Percentiles rank a stretch among this genome's conserved stretches.
Conservation (phyloP, 768 basidiomycete species). For the Boletus sensibilis region DNA sequence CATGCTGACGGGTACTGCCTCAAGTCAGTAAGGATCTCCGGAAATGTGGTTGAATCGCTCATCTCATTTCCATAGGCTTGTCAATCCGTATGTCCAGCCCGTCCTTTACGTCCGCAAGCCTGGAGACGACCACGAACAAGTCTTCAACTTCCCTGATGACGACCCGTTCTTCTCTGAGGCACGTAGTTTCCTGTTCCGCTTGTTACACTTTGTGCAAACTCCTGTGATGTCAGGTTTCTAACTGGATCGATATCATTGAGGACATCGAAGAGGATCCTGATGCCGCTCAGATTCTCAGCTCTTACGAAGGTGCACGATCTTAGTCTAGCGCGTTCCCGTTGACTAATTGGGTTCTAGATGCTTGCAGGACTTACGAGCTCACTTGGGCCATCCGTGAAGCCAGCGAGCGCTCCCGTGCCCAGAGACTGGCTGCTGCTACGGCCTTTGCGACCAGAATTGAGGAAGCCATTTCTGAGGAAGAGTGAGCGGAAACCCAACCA, state of each 20-base stretch:
- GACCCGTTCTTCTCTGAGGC: slow-evolving; percentile 94
- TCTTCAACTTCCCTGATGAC: slow-evolving; percentile 70
- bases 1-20: slow-evolving; percentile 91
- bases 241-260: slow-evolving; percentile 86
- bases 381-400: slow-evolving; percentile 92
- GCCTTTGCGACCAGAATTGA: slow-evolving; percentile 28
- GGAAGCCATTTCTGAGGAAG: slow-evolving; percentile 29
- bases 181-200: background rate
- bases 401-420: slow-evolving; percentile 61
- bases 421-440: slow-evolving; percentile 39
- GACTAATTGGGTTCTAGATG: slow-evolving; percentile 48
- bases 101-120: slow-evolving; percentile 83
- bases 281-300: slow-evolving; percentile 73
- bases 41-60: slow-evolving; percentile 6
- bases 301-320: slow-evolving; percentile 68
- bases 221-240: slow-evolving; percentile 50
- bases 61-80: slow-evolving; percentile 50
- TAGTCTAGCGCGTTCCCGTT: background rate
- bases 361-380: slow-evolving; percentile 83
- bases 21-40: slow-evolving; percentile 48
- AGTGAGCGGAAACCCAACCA: slow-evolving; percentile 10
- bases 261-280: slow-evolving; percentile 87
- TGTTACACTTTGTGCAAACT: background rate
- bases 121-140: slow-evolving; percentile 75
- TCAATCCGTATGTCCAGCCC: slow-evolving; percentile 93